Conservation (phyloP, 1,284 basidiomycete species). For the Boletus smithii region DNA sequence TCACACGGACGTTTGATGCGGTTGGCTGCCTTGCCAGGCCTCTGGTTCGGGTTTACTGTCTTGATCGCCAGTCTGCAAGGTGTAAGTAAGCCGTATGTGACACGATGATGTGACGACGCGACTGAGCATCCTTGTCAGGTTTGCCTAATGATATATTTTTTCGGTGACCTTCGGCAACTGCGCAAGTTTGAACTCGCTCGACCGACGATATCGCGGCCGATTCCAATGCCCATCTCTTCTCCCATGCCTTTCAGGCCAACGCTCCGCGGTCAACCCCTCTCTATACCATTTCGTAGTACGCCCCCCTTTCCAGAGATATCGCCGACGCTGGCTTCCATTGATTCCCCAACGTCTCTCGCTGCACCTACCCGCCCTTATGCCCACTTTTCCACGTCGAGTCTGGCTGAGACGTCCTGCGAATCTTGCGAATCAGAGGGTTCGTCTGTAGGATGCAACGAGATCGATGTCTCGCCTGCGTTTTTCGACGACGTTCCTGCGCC, state of each 20-base stretch:
- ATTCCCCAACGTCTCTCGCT: slow-evolving; percentile 14
- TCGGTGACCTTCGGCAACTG: slow-evolving; percentile 76
- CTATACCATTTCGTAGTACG: slow-evolving; percentile 11
- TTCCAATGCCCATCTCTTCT: slow-evolving; percentile 27
- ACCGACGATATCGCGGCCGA: slow-evolving; percentile 55
- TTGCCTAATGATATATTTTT: slow-evolving; percentile 69
- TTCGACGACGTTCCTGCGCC: slow-evolving; percentile 55
- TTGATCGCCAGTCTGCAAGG: slow-evolving; percentile 64
- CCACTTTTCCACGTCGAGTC: slow-evolving; percentile 12
- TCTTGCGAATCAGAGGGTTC: slow-evolving; percentile 21
- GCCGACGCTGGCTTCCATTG: slow-evolving; percentile 3
- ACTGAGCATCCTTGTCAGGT: slow-evolving; percentile 31
- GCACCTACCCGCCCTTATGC: background rate
- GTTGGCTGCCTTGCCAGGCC: slow-evolving; percentile 58
- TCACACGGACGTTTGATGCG: slow-evolving; percentile 58
- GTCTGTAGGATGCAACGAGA: slow-evolving; percentile 26
- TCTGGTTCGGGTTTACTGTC: slow-evolving; percentile 67
- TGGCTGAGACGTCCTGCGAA: slow-evolving; percentile 10
- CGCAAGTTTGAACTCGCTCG: slow-evolving; percentile 71
- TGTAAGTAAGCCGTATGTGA: slow-evolving; percentile 30
- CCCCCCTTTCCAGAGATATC: slow-evolving; percentile 11
- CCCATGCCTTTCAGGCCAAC: slow-evolving; percentile 9
- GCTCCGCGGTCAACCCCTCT: background rate
- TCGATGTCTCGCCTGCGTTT: slow-evolving; percentile 61
- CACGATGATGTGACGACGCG: background rate